Conservation (phyloP, 2,329 filamentous ascomycete genomes). For the Drechmeria coniospora region DNA sequence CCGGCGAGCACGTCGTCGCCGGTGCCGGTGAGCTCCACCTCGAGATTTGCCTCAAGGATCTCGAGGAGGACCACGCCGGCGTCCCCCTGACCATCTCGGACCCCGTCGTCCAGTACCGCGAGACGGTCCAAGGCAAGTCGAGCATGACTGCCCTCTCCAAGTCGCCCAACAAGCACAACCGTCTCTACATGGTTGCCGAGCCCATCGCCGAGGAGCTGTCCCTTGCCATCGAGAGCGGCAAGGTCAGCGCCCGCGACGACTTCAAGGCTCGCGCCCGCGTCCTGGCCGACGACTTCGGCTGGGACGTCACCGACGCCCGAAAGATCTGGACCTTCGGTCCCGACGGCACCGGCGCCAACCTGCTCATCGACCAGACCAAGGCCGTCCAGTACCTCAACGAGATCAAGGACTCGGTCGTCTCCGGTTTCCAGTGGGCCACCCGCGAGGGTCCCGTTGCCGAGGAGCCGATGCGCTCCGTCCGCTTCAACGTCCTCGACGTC, state of each 20-base stretch:
- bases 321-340: slow-evolving; percentile 99
- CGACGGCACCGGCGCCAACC: slow-evolving; percentile 93
- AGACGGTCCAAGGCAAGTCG: slow-evolving; percentile 74
- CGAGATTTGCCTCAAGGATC: slow-evolving; percentile 99
- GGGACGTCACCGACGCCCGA: slow-evolving; percentile 98
- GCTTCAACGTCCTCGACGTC: slow-evolving; percentile 99
- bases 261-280: slow-evolving; percentile 96
- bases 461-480: slow-evolving; percentile 92
- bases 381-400: slow-evolving; percentile 99
- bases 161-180: slow-evolving; percentile 99
- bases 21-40: slow-evolving; percentile 99
- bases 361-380: slow-evolving; percentile 99
- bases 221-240: slow-evolving; percentile 78
- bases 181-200: slow-evolving; percentile 89
- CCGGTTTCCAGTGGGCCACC: slow-evolving; percentile 99
- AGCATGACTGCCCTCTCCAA: slow-evolving; percentile 97
- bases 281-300: slow-evolving; percentile 91
- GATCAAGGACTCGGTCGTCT: slow-evolving; percentile 99
- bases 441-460: slow-evolving; percentile 95
- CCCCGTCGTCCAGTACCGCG: slow-evolving; percentile 96
- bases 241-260: slow-evolving; percentile 90
- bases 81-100: slow-evolving; percentile 96
- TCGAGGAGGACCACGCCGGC: slow-evolving; percentile 98
- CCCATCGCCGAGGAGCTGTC: slow-evolving; percentile 86
- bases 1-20: slow-evolving; percentile 97